Base-by-base conservation (phyloP, 352 stramenopile species). In the Phytophthora megakarya region DNA sequence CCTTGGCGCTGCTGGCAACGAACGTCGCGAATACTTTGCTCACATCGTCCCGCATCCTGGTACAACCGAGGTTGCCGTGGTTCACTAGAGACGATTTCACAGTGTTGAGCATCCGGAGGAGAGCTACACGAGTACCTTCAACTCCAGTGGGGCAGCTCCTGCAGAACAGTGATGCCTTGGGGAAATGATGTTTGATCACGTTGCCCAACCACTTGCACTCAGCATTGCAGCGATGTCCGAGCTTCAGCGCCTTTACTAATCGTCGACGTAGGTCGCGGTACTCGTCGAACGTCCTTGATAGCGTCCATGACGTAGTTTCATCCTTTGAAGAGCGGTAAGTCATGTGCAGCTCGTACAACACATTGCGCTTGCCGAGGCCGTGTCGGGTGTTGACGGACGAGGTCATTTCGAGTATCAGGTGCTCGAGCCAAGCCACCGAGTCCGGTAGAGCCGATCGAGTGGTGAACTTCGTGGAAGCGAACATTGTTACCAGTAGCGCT, bases 121-220 rank as follows among this genome's bases (percentile, higher is more conserved):
- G 28, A 19, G 69, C 68, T 13, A 71, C 57, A 28, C 64, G 64
- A 9, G 53, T 72, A 38, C 52, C 64, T 45, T 76, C 64, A 18
- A 76, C 68, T 18, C 64, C 64, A 12, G 39, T 60, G 19, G 65
- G 61, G 23, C 65, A 72, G 38, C 56, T 66, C 30, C 54, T 40
- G 39, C 70, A 68, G 61, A 83, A 77, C 3, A 80, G 54, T 18
- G 61, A 74, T 22, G 53, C 47, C 46, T 69, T 72, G 10, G 81
- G 81, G 30, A 90, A 90, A 52, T 83, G 75, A 28, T 73, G 69
- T 39, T 79, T 78, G 38, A 88, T 54, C 39, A 86, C 79, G 35
- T 69, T 74, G 58, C 81, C 79, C 23, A 90, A 46, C 73, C 71
- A 89, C 46, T 71, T 73, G 70, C 81, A 90, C 54, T 89, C 77